Evolutionary conservation across 768 basidiomycete genomes (phyloP), one percentile per base, ranked within the genome.

Genomic region (Tulasnella sp.): DNA sequence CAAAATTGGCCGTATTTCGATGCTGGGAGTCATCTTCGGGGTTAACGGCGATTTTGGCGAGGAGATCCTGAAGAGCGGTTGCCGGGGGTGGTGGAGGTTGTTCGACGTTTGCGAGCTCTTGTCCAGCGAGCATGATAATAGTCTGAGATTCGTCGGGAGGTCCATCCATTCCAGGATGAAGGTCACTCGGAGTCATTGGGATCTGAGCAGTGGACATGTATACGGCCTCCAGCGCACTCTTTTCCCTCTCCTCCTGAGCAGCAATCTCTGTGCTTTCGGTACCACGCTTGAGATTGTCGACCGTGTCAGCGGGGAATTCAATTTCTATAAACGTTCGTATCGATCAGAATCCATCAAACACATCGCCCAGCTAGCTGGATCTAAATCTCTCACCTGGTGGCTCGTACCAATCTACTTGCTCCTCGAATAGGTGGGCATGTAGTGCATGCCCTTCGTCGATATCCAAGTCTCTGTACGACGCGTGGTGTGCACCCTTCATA

Each of bases 381-480:
- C 48, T 42, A 75, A 69, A 34, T 83, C 93, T 83, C 93, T 91
- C 89, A 96, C 95, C 88, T 84, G 90, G 85, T 80, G 94, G 94
- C 84, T 96, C 95, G 84, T 88, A 88, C 94, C 94, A 96, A 88
- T 96, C 95, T 83, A 95, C 88, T 80, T 91, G 89, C 87, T 96
- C 95, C 87, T 96, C 95, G 86, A 96, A 96, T 81, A 79, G 73
- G 85, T 92, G 93, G 81, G 91, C 90, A 84, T 96, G 94, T 83
- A 96, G 85, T 77, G 95, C 94, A 79, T 93, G 94, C 75, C 95
- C 95, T 86, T 96, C 95, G 85, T 91, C 93, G 85, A 93, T 90
- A 87, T 96, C 95, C 88, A 96, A 89, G 87, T 95, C 94, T 85
- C 94, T 94, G 58, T 80, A 80, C 12, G 79, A 80, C 20, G 79